Conservation (phyloP, 2,329 filamentous ascomycete species). For the Alternaria triticimaculans region DNA sequence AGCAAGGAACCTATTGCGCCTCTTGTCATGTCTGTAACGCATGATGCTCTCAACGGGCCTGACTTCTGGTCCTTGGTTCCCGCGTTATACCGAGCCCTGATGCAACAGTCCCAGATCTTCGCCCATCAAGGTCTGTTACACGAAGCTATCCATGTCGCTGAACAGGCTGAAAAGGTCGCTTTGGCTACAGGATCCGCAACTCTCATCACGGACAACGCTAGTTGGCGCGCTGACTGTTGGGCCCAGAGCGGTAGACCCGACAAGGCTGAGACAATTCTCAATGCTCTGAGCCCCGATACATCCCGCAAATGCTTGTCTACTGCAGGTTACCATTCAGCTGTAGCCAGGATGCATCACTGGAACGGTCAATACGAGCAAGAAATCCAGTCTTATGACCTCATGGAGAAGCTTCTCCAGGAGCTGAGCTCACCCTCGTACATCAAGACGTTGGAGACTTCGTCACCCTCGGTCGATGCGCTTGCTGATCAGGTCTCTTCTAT, state of each 20-base stretch:
- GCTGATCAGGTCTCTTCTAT: constrained; percentile 54
- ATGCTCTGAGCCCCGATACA: constrained; percentile 55
- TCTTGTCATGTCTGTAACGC: constrained; percentile 51
- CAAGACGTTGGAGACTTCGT: constrained; percentile 32
- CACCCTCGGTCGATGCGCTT: constrained; percentile 42
- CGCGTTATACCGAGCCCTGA: constrained; percentile 73
- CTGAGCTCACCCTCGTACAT: constrained; percentile 49
- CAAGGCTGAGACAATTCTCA: constrained; percentile 59
- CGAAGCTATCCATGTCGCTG: constrained; percentile 86
- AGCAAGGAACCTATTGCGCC: constrained; percentile 27
- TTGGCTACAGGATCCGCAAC: constrained; percentile 69
- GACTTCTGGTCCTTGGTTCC: constrained; percentile 81
- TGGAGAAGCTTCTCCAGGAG: constrained; percentile 54
- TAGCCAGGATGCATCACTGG: constrained; percentile 59
- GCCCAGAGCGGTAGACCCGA: constrained; percentile 57
- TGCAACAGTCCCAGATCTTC: constrained; percentile 79
- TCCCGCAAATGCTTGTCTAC: constrained; percentile 59
- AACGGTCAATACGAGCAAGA: constrained; percentile 58
- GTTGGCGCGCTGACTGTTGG: constrained; percentile 57
- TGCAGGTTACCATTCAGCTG: constrained; percentile 58
- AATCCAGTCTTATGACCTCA: constrained; percentile 56
- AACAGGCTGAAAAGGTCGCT: constrained; percentile 82
- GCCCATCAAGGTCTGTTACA: constrained; percentile 84
- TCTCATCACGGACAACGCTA: constrained; percentile 53
- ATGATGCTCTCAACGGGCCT: constrained; percentile 62